Evolutionary conservation across 2,329 filamentous ascomycete species (phyloP), one percentile per base, ranked within the genome.

Genomic region (Trichoderma arundinaceum): DNA sequence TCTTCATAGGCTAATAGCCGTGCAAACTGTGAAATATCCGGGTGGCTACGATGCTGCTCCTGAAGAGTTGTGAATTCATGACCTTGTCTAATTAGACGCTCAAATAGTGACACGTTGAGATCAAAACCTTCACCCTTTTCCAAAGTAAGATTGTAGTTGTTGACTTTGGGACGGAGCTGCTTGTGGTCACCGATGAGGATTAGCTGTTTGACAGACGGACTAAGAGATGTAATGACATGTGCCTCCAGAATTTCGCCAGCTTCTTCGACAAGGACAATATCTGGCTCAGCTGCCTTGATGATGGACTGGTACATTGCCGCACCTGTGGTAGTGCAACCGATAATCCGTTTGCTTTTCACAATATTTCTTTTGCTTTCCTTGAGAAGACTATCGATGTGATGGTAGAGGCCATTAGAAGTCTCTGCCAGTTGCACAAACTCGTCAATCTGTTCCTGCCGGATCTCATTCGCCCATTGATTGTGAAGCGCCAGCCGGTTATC

Each of bases 151-250:
- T 73, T 75, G 69, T 87, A 91, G 60, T 84, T 88, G 41, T 83
- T 85, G 62, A 86, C 80, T 69, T 92, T 91, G 0, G 90, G 90
- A 0, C 89, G 84, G 0, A 92, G 81, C 68, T 92, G 90, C 64
- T 89, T 84, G 72, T 92, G 90, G 62, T 92, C 90, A 0, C 90
- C 90, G 10, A 92, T 92, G 2, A 91, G 74, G 0, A 92, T 82
- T 1, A 92, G 72, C 44, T 92, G 88, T 66, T 90, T 83, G 0
- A 85, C 85, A 0, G 81, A 75, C 0, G 82, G 73, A 0, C 80
- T 78, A 64, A 92, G 70, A 0, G 90, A 84, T 0, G 89, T 84
- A 0, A 92, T 74, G 19, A 77, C 44, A 69, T 92, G 90, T 1
- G 82, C 81, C 73, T 92, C 90, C 0, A 92, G 78, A 3, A 92